phyloP scores from a whole-genome alignment of 2,329 filamentous ascomycete species.

The Zelopaecilomyces penicillatus region DNA sequence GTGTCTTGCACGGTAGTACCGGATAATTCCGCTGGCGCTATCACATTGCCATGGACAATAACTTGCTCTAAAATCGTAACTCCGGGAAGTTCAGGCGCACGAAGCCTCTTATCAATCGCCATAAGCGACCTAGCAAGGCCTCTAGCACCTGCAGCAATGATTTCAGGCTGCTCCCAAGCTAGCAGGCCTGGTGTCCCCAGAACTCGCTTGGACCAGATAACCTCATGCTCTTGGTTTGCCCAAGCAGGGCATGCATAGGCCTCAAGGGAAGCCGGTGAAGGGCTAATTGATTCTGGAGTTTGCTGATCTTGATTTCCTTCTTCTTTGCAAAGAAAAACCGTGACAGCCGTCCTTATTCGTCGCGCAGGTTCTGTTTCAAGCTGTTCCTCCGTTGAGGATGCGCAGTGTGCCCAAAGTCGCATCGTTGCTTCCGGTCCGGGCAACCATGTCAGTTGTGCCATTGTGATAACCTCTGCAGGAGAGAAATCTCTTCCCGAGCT shows the following conservation, averaged over 20 bases:
- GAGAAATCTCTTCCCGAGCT: constrained; percentile 34
- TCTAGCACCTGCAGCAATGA: constrained; percentile 34
- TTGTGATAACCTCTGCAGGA: constrained; percentile 47
- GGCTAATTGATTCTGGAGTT: constrained; percentile 5
- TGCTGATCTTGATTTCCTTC: constrained; percentile 5
- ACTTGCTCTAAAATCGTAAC: constrained; percentile 27
- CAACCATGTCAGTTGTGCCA: constrained; percentile 56
- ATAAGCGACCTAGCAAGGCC: constrained; percentile 33
- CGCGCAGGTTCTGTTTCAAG: constrained; percentile 11
- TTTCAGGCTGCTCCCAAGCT: constrained; percentile 39
- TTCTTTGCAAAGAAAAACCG: constrained; percentile 36
- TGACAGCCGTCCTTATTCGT: constrained; percentile 37
- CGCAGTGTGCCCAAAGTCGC: constrained; percentile 45
- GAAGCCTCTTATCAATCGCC: constrained; percentile 29
- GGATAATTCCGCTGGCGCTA: constrained; percentile 15
- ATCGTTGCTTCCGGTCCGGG: constrained; percentile 55
- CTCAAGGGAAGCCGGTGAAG: not conserved
- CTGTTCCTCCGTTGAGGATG: constrained; percentile 21
- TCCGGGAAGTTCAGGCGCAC: constrained; percentile 14
- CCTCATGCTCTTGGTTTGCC: constrained; percentile 35
- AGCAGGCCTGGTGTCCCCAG: constrained; percentile 35
- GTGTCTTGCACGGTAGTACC: constrained; percentile 18
- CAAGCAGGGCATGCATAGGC: constrained; percentile 41
- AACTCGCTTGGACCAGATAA: constrained; percentile 33
- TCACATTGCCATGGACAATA: constrained; percentile 15